phyloP scores from a whole-genome alignment of 495 filamentous ascomycete species.

The Hypoxylon rickii region DNA sequence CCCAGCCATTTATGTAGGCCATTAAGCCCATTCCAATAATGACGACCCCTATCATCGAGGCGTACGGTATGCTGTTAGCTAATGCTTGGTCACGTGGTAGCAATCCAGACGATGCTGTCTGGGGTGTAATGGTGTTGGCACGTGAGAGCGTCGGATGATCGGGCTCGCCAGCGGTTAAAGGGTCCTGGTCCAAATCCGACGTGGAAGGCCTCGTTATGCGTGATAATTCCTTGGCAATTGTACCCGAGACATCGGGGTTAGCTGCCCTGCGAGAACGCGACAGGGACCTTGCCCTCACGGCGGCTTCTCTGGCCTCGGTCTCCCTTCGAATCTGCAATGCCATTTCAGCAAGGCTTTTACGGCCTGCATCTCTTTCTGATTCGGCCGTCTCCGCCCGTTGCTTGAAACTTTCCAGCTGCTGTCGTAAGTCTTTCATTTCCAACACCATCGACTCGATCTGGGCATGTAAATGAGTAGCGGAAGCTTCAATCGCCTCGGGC shows the following conservation, averaged over 20 bases:
- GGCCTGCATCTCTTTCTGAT: conserved; percentile 65
- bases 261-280: conserved; percentile 27
- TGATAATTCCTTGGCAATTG: conserved; percentile 19
- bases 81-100: conserved; percentile 47
- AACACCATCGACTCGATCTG: conserved; percentile 77
- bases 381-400: conserved; percentile 80
- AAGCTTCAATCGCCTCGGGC: conserved; percentile 47
- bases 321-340: conserved; percentile 76
- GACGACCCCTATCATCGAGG: conserved; percentile 86
- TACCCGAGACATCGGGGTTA: conserved; percentile 27
- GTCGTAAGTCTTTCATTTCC: conserved; percentile 82
- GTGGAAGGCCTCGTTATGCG: conserved; percentile 19
- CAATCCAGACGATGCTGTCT: conserved; percentile 26
- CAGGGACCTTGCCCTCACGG: conserved; percentile 32
- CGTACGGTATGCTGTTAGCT: conserved; percentile 76
- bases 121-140: conserved; percentile 49
- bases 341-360: conserved; percentile 84
- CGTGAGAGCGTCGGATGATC: conserved; percentile 43
- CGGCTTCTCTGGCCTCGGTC: conserved; percentile 66
- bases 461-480: conserved; percentile 64
- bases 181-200: conserved; percentile 27
- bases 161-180: conserved; percentile 10
- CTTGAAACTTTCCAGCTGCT: conserved; percentile 77
- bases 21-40: conserved; percentile 88
- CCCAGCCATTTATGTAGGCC: conserved; percentile 92